Base-by-base conservation (phyloP, 371 early-diverging fungal genomes). In the Saksenaea vasiformis region DNA sequence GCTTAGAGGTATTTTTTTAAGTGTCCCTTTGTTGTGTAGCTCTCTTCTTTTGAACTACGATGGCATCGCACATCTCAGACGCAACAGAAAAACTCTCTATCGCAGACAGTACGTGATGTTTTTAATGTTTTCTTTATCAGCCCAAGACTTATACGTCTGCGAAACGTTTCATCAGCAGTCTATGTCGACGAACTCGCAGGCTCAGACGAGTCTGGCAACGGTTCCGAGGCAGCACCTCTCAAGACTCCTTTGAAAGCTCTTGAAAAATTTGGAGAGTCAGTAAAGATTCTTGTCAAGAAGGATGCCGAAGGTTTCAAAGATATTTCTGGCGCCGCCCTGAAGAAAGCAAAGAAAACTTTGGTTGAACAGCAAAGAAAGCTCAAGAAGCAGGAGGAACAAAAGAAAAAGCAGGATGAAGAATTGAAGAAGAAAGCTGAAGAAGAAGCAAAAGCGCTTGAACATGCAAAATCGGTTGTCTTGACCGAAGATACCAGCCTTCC, bases 291-390 rank as follows among this genome's bases (percentile, higher is more conserved):
- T 61, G 79, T 91, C 41, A 85, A 88, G 68, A 94, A 95, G 76
- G 83, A 85, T 47, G 85, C 77, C 15, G 87, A 82, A 58, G 90
- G 87, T 24, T 97, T 83, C 71, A 82, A 77, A 61, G 86, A 89
- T 59, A 90, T 94, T 65, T 91, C 95, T 19, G 92, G 90, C 41
- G 89, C 96, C 61, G 96, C 95, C 24, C 70, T 91, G 63, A 97
- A 96, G 86, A 98, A 98, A 85, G 95, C 92, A 28, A 87, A 91
- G 67, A 93, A 93, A 82, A 83, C 88, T 37, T 80, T 87, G 58
- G 90, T 82, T 60, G 90, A 90, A 74, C 76, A 84, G 36, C 82
- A 83, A 65, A 87, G 85, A 74, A 90, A 91, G 71, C 82, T 88
- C 26, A 85, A 90, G 78, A 90, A 92, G 80, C 77, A 76, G 22